Conservation (phyloP, 345 rosid species). For the Gossypium herbaceum region DNA sequence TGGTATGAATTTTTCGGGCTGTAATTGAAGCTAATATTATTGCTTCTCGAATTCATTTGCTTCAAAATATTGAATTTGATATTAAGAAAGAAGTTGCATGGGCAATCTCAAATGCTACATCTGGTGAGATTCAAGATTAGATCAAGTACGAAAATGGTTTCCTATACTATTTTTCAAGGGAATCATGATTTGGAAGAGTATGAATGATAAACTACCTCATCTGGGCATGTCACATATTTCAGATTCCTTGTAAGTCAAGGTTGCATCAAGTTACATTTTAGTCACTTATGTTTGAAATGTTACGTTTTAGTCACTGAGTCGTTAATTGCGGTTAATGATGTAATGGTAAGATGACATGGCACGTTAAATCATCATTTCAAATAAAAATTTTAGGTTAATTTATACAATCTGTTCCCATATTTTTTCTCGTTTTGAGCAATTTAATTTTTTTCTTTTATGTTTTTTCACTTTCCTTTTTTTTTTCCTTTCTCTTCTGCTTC, state of each 20-base stretch:
- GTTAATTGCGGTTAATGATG: too few relatives aligned
- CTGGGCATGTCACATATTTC: background rate
- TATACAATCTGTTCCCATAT: too few relatives aligned
- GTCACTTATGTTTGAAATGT: too few relatives aligned
- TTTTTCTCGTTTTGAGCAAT: too few relatives aligned
- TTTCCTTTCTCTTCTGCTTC: too few relatives aligned
- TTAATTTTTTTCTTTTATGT: too few relatives aligned
- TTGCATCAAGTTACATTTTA: constrained; percentile 31
- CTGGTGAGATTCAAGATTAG: constrained; percentile 80
- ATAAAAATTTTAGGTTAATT: too few relatives aligned
- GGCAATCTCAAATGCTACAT: constrained; percentile 83
- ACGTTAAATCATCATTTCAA: too few relatives aligned
- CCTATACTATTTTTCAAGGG: background rate
- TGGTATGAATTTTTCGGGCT: constrained; percentile 31
- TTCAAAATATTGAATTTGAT: constrained; percentile 76
- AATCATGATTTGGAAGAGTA: background rate
- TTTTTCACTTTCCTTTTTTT: too few relatives aligned
- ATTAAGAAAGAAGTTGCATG: constrained; percentile 86
- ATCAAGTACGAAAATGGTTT: constrained; percentile 48
- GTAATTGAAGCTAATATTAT: constrained; percentile 65
- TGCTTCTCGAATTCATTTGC: constrained; percentile 55
- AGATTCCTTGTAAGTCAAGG: constrained; percentile 66
- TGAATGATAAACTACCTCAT: background rate
- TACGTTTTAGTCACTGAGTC: too few relatives aligned
- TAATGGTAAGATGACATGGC: too few relatives aligned